These are phyloP conservation scores for Salix udensis DNA, from an alignment of 345 rosid species.

Conservation along the genomic window DNA sequence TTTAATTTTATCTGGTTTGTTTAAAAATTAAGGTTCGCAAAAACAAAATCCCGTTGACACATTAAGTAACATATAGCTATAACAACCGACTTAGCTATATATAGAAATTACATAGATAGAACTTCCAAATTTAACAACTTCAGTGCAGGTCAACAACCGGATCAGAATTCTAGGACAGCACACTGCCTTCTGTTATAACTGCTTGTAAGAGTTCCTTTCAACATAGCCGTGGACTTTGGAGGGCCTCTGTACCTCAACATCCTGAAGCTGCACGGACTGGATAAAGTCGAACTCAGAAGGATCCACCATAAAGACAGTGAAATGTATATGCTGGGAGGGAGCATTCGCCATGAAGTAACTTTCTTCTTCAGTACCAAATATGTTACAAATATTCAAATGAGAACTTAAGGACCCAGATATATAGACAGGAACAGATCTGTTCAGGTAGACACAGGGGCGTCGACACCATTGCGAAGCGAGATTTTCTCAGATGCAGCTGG, in stretches of 20 bases:
- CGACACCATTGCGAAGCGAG: background rate
- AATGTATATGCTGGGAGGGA: background rate
- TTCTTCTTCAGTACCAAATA: background rate
- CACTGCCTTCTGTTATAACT: background rate
- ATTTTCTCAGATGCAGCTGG: background rate
- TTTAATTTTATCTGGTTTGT: no score
- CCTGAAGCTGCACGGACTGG: background rate
- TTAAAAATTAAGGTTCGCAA: no score
- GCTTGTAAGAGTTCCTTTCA: background rate
- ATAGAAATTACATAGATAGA: background rate
- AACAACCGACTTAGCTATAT: no score
- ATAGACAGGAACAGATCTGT: background rate
- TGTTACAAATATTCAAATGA: background rate
- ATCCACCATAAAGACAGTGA: background rate
- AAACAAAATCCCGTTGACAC: background rate
- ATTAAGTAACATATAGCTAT: background rate
- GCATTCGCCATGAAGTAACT: background rate
- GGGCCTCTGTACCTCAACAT: background rate
- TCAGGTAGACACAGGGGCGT: background rate
- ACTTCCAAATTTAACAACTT: background rate
- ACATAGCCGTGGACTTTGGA: background rate
- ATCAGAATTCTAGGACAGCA: background rate
- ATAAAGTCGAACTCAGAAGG: background rate
- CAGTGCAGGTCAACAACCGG: background rate
- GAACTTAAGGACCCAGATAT: background rate